Evolutionary conservation across 2,329 filamentous ascomycete species (phyloP).

Genomic region (Hypoxylon sp.): DNA sequence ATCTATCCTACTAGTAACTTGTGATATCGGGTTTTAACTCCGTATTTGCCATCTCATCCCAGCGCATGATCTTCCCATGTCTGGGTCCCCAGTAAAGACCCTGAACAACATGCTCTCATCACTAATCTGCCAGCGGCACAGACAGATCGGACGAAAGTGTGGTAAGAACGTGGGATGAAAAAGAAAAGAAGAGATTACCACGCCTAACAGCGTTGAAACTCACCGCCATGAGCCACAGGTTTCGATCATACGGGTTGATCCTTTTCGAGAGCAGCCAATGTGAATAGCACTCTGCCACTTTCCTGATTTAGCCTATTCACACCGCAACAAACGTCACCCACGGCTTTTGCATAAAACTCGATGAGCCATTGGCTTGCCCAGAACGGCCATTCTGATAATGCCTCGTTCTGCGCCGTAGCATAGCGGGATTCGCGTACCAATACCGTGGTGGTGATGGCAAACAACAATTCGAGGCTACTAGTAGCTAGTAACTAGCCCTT

Average conservation of each 20-base stretch:
- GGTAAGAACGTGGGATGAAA: conserved; percentile 32
- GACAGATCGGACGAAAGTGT: conserved; percentile 13
- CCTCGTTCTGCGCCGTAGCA: conserved; percentile 29
- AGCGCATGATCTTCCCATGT: conserved; percentile 18
- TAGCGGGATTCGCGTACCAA: conserved; percentile 30
- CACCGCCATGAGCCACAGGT: conserved; percentile 48
- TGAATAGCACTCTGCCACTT: conserved; percentile 36
- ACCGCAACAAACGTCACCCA: conserved; percentile 44
- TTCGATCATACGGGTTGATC: conserved; percentile 42
- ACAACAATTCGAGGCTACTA: conserved; percentile 19
- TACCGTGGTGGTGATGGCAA: conserved; percentile 29
- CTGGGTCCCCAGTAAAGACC: conserved; percentile 14
- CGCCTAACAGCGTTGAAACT: conserved; percentile 46
- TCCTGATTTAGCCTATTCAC: conserved; percentile 46
- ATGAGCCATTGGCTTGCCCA: conserved; percentile 42
- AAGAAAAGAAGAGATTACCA: conserved; percentile 25
- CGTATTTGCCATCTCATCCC: conserved; percentile 1
- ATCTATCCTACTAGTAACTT: not conserved
- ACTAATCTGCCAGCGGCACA: conserved; percentile 8
- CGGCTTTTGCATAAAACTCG: conserved; percentile 38
- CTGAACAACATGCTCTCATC: conserved; percentile 5
- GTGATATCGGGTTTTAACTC: not conserved
- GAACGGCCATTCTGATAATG: conserved; percentile 34
- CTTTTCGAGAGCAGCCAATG: conserved; percentile 38
- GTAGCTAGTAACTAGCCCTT: not conserved